Evolutionary conservation across 1,284 basidiomycete genomes (phyloP).

Genomic region (Coniophora puteana): DNA sequence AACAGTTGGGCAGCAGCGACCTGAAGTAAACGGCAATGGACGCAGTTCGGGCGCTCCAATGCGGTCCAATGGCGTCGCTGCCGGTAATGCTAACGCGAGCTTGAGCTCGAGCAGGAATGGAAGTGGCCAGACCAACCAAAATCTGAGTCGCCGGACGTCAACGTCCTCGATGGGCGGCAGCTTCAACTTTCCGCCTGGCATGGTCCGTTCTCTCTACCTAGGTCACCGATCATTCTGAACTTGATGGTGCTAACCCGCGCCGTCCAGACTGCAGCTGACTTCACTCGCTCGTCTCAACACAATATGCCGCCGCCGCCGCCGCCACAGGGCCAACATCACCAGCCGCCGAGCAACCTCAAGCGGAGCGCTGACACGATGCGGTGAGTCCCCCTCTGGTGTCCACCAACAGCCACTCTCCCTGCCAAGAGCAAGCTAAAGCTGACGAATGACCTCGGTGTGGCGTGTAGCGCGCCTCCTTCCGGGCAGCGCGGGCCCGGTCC

Average conservation of each 20-base stretch:
- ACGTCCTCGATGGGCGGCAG: slow-evolving; percentile 45
- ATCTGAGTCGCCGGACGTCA: slow-evolving; percentile 22
- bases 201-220: slow-evolving; percentile 26
- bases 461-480: background rate
- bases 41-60: background rate
- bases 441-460: background rate
- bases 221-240: background rate
- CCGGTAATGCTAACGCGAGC: slow-evolving; percentile 8
- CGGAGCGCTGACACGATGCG: slow-evolving; percentile 36
- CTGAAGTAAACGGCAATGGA: background rate
- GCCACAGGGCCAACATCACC: slow-evolving; percentile 6
- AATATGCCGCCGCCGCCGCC: slow-evolving; percentile 2
- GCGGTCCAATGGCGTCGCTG: slow-evolving; percentile 8
- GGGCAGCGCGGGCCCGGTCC: too few relatives aligned
- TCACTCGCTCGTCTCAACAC: slow-evolving; percentile 1
- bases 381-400: slow-evolving; percentile 22
- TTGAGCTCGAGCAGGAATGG: background rate
- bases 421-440: slow-evolving; percentile 4
- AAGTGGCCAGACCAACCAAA: background rate
- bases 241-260: slow-evolving; percentile 6
- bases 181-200: slow-evolving; percentile 50
- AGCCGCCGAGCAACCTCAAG: slow-evolving; percentile 27
- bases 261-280: slow-evolving; percentile 3
- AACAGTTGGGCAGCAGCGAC: background rate
- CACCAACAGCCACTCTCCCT: background rate